Evolutionary conservation across 1,284 basidiomycete species (phyloP), one percentile per base, ranked within the genome.

Genomic region (Polyporus tsugae): DNA sequence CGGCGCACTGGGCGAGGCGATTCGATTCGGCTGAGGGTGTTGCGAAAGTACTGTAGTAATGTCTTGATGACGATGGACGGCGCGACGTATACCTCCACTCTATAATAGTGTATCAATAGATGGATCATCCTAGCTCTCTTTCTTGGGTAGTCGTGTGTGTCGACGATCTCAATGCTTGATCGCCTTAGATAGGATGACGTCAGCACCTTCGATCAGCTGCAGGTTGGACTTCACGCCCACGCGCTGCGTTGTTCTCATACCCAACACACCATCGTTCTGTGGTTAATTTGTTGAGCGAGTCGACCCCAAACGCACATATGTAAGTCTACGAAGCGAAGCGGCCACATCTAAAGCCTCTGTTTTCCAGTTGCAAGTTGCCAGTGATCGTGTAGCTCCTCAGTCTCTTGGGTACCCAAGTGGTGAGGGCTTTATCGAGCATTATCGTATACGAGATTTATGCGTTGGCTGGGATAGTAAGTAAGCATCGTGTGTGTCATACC

Each of bases 21-120:
- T 29, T 29, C 17, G n/a, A 42, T 29, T 29, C 29, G 2, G 29
- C 29, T 29, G 29, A 10, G 19, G 55, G 36, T 36, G 29, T 22
- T 25, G 29, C 57, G 53, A 38, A 63, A 60, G 44, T 65, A 44
- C 5, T 9, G 39, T 44, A 55, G 25, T 60, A 58, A 52, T 64
- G 15, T 44, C 49, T 58, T 62, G 35, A 52, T 58, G 65, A 60
- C 35, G 41, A 66, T n/a, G 65, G 53, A 39, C 33, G 39, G 25
- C 38, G 19, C 15, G 53, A 44, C 65, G 42, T 58, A 46, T 38
- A 62, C 65, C 65, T 36, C 65, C 57, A 53, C 62, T 67, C 61
- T 63, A 59, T 42, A 35, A 58, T n/a, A 39, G 15, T 67, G 61
- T 67, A 67, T 38, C 46, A 49, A 63, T 53, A 63, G 42, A 65